These are phyloP conservation scores for Eucommia ulmoides DNA, from an alignment of 257 asterid genomes.

Conservation along the genomic window DNA sequence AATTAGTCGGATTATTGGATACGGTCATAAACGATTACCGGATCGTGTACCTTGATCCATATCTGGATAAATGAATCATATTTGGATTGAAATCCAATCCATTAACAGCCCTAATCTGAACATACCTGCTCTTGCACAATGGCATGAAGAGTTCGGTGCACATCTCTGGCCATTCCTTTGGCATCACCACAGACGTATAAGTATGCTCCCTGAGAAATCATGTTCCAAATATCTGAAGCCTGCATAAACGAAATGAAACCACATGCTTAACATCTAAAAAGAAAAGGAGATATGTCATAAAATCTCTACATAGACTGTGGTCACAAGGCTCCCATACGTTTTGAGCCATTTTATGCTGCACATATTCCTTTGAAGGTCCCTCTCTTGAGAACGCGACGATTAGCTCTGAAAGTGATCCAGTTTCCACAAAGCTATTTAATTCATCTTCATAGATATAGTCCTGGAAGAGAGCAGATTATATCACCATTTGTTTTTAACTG, in stretches of 20 bases:
- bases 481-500: not conserved
- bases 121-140: conserved; percentile 84
- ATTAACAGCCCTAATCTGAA: conserved; percentile 1
- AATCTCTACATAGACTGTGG: not conserved
- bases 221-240: conserved; percentile 79
- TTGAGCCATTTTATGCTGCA: conserved; percentile 87
- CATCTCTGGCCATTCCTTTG: conserved; percentile 99
- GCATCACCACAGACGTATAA: conserved; percentile 96
- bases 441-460: conserved; percentile 88
- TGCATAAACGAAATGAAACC: conserved; percentile 8
- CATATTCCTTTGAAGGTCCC: conserved; percentile 81
- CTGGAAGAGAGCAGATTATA: conserved; percentile 18
- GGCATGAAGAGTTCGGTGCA: conserved; percentile 88
- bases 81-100: too few relatives aligned
- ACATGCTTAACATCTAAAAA: not conserved
- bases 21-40: too few relatives aligned
- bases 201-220: conserved; percentile 82
- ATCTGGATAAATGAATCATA: too few relatives aligned
- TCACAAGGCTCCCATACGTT: conserved; percentile 35
- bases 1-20: too few relatives aligned
- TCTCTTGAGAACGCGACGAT: conserved; percentile 87
- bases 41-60: too few relatives aligned
- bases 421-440: conserved; percentile 44
- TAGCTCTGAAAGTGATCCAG: conserved; percentile 86
- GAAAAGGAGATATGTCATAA: not conserved